phyloP scores from a whole-genome alignment of 106 monocot species.

The Ottelia alismoides region DNA sequence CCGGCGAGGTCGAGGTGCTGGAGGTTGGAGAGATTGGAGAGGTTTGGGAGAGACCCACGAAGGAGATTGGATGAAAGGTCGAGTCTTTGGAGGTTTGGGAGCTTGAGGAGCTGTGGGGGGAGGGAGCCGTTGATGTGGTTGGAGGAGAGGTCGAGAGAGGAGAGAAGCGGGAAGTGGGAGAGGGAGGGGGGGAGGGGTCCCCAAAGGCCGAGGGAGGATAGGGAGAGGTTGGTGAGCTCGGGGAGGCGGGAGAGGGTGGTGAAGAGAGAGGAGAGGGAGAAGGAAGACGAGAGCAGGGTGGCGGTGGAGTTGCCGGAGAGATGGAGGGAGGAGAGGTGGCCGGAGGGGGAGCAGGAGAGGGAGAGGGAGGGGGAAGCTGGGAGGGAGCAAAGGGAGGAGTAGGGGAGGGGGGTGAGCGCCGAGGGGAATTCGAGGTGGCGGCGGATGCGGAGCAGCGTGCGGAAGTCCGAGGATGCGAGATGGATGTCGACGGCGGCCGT shows the following conservation, averaged over 20 bases:
- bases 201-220: constrained; percentile 12
- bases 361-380: constrained; percentile 7
- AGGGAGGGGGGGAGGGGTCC: constrained; percentile 5
- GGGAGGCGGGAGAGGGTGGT: constrained; percentile 3
- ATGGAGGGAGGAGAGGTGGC: constrained; percentile 7
- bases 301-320: neutral
- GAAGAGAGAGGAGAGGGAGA: constrained; percentile 10
- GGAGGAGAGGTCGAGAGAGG: constrained; percentile 4
- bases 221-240: constrained; percentile 4
- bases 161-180: constrained; percentile 4
- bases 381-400: constrained; percentile 6
- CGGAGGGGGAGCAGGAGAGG: constrained; percentile 5
- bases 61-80: constrained; percentile 2
- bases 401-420: constrained; percentile 1
- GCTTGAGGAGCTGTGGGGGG: neutral
- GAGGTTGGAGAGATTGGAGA: neutral
- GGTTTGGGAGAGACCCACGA: constrained; percentile 3
- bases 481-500: too few relatives aligned
- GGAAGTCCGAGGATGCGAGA: constrained; percentile 3
- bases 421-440: constrained; percentile 10
- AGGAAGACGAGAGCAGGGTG: constrained; percentile 1
- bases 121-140: constrained; percentile 5
- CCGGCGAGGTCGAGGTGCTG: neutral
- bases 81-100: constrained; percentile 3
- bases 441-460: constrained; percentile 9